A percentile compares a stretch with the other conserved stretches of the same genome.
These are phyloP conservation scores for Sinapis alba DNA, from an alignment of 441 rosid genomes.

Conservation along the genomic window DNA sequence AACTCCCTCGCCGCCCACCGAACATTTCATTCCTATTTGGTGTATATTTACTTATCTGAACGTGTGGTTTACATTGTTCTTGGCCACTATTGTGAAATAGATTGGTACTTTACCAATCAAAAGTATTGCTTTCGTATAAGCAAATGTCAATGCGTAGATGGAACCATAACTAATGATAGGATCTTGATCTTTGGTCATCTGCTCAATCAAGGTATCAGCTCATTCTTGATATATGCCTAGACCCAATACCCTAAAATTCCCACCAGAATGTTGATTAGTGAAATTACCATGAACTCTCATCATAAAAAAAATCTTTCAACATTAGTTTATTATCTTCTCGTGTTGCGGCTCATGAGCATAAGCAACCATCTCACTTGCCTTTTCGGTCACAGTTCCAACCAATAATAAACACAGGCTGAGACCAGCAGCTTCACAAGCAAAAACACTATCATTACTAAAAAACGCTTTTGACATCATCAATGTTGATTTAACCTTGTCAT, in stretches of 20 bases:
- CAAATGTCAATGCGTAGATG: constrained; percentile 96
- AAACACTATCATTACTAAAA: constrained; percentile 59
- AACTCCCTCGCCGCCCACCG: no score
- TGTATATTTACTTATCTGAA: no score
- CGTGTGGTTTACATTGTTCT: no score
- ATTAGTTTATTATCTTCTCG: constrained; percentile 87
- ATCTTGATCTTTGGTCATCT: constrained; percentile 95
- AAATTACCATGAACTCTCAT: no score
- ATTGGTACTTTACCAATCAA: no score
- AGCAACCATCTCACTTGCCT: constrained; percentile 96
- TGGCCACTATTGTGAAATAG: no score
- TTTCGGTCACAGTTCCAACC: constrained; percentile 95
- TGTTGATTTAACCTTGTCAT: no score
- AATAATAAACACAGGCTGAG: constrained; percentile 88
- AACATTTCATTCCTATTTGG: no score
- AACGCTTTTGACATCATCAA: no score
- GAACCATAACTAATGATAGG: constrained; percentile 96
- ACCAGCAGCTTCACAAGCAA: constrained; percentile 98
- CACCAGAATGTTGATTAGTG: neutral
- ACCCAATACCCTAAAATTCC: constrained; percentile 69
- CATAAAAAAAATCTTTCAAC: neutral
- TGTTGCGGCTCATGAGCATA: constrained; percentile 96
- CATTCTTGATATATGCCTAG: constrained; percentile 94
- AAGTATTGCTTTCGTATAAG: constrained; percentile 41
- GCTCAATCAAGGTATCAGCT: constrained; percentile 94